phyloP scores from a whole-genome alignment of 352 stramenopile species.

The Phytophthora podocarpi region DNA sequence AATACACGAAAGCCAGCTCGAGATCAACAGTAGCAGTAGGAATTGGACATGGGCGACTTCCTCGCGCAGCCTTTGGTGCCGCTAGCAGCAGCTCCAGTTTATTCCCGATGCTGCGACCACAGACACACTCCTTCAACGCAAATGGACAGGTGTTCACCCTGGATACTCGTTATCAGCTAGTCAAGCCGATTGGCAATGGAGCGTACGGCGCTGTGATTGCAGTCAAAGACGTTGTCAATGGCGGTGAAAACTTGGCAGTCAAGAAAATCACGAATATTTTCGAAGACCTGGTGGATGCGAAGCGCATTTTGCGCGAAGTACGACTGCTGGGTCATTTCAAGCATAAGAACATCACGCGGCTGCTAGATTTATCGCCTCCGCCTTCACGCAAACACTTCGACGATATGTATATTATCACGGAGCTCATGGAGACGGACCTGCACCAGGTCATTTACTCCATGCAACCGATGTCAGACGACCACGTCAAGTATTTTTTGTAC shows the following conservation, averaged over 20 bases:
- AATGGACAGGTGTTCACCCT: slow-evolving; percentile 88
- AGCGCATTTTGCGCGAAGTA: slow-evolving; percentile 97
- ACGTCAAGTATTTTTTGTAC: slow-evolving; percentile 85
- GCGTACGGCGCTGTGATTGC: slow-evolving; percentile 92
- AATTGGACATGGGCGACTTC: slow-evolving; percentile 11
- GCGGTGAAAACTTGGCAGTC: slow-evolving; percentile 83
- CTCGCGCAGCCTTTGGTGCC: slow-evolving; percentile 32
- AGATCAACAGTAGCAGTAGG: slow-evolving; percentile 5
- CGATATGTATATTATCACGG: slow-evolving; percentile 96
- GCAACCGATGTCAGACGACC: slow-evolving; percentile 90
- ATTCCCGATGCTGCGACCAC: slow-evolving; percentile 31
- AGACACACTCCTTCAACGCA: slow-evolving; percentile 76
- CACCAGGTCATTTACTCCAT: slow-evolving; percentile 97
- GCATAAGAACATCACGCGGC: slow-evolving; percentile 93
- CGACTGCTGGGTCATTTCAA: slow-evolving; percentile 84
- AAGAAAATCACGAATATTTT: slow-evolving; percentile 96
- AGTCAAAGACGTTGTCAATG: slow-evolving; percentile 63
- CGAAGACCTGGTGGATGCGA: slow-evolving; percentile 98
- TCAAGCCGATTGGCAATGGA: slow-evolving; percentile 90
- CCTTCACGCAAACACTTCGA: slow-evolving; percentile 92
- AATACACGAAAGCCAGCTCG: slow-evolving; percentile 28
- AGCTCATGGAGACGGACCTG: slow-evolving; percentile 97
- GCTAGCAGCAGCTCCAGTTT: slow-evolving; percentile 30
- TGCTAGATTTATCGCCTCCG: slow-evolving; percentile 93
- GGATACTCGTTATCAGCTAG: slow-evolving; percentile 85